Evolutionary conservation across 352 stramenopile genomes (phyloP), one percentile per base, ranked within the genome.

Genomic region (Phytophthora pistaciae): DNA sequence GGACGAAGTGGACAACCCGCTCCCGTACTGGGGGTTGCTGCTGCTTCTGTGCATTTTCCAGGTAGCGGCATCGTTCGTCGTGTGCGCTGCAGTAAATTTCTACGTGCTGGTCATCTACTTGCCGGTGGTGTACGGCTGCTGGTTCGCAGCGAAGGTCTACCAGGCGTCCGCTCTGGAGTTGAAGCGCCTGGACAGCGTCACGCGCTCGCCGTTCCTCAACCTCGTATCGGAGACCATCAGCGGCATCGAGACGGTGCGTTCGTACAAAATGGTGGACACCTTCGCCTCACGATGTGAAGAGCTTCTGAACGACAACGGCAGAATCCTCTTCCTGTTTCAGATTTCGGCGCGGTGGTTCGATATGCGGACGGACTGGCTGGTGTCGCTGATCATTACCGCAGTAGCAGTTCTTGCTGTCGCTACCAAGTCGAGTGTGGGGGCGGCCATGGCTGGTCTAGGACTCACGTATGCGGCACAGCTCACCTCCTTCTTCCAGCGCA

Each of bases 171-270:
- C 88, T 70, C 64, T 82, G 4, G 96, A 99, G 68, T 70, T 99
- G n/a, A 98, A 99, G 80, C 88, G 97, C 6, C 84, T 99, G n/a
- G 97, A 99, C 68, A 91, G 90, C 11, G 78, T 98, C 56, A 87
- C 78, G 3, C 79, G 76, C 18, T 85, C 91, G 20, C 97, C 97
- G 1, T 90, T 99, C 40, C 99, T 98, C 79, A 88, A 89, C 7
- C 77, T 98, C 40, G 83, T 99, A 25, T 85, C 84, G 4, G 96
- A 99, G 78, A 98, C 87, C 6, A 75, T 99, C 8, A 88, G 87
- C 49, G 98, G 98, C 9, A 84, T 99, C 14, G 70, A 89, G 3
- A 99, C 92, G 0, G 98, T 99, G n/a, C 90, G 96, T 49, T 80
- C 88, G 5, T 94, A 82, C 60, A 71, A 73, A 18, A 82, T 84